Percentiles rank a stretch among this genome's conserved stretches.
These are phyloP conservation scores for Colletotrichum neosansevieriae DNA, from an alignment of 2,329 filamentous ascomycete genomes.

Conservation along the genomic window DNA sequence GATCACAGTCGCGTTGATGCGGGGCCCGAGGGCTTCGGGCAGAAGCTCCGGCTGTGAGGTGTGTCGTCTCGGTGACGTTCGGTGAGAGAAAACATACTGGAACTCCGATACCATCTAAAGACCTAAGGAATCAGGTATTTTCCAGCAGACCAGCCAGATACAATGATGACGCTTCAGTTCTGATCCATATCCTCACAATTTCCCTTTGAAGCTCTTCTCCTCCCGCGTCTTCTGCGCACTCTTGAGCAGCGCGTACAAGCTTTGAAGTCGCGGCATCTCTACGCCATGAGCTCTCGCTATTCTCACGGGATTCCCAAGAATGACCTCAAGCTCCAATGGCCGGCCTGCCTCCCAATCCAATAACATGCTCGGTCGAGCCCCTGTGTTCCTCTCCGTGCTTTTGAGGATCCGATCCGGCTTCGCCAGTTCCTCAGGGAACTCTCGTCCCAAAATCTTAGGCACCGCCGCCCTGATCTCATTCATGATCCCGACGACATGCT, in stretches of 20 bases:
- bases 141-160: too few relatives aligned
- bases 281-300: conserved; percentile 72
- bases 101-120: too few relatives aligned
- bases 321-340: conserved; percentile 78
- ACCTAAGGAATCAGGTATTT: too few relatives aligned
- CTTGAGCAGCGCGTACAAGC: conserved; percentile 73
- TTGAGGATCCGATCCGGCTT: conserved; percentile 71
- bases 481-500: conserved; percentile 75
- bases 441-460: conserved; percentile 71
- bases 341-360: conserved; percentile 76
- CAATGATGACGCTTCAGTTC: not conserved
- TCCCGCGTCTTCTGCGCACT: conserved; percentile 70
- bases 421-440: conserved; percentile 71
- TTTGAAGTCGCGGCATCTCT: conserved; percentile 76
- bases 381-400: conserved; percentile 73
- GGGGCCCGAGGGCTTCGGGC: too few relatives aligned
- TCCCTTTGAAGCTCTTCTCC: conserved; percentile 44
- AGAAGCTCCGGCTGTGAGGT: too few relatives aligned
- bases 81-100: too few relatives aligned
- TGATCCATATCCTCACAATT: conserved; percentile 47
- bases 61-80: too few relatives aligned
- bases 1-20: too few relatives aligned
- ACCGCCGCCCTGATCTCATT: conserved; percentile 75
- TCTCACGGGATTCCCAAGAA: conserved; percentile 76
- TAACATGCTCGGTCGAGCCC: conserved; percentile 75